phyloP scores from a whole-genome alignment of 176 grass and related monocot species.

The Oryza nivara region DNA sequence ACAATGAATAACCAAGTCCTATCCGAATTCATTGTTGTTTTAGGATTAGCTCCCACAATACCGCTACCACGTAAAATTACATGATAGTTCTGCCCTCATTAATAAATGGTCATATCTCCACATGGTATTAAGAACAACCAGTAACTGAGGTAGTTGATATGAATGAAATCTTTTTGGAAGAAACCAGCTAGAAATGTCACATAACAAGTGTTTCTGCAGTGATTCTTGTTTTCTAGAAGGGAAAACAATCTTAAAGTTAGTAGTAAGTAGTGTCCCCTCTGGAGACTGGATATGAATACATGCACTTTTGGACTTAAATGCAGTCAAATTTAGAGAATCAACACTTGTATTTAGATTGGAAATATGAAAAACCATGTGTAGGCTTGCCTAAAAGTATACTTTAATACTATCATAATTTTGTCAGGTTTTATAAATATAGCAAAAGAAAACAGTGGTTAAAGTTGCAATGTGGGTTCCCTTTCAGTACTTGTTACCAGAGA shows the following conservation, averaged over 20 bases:
- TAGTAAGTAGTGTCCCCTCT: not conserved
- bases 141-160: not conserved
- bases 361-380: not conserved
- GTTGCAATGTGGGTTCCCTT: not conserved
- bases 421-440: not conserved
- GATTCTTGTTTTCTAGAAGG: conserved; percentile 15
- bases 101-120: conserved; percentile 8
- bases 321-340: not conserved
- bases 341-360: not conserved
- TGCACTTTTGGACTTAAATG: not conserved
- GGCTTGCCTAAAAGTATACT: not conserved
- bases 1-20: conserved; percentile 22
- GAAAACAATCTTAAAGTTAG: not conserved
- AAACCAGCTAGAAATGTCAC: not conserved
- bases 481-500: not conserved
- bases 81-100: not conserved
- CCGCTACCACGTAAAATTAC: conserved; percentile 12
- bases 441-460: not conserved
- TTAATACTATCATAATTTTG: not conserved
- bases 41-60: conserved; percentile 24
- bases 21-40: not conserved
- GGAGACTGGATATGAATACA: not conserved
- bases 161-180: not conserved
- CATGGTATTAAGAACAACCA: not conserved
- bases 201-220: not conserved